Conservation (phyloP, 768 basidiomycete genomes). For the Tylopilus vinaceipallidus region DNA sequence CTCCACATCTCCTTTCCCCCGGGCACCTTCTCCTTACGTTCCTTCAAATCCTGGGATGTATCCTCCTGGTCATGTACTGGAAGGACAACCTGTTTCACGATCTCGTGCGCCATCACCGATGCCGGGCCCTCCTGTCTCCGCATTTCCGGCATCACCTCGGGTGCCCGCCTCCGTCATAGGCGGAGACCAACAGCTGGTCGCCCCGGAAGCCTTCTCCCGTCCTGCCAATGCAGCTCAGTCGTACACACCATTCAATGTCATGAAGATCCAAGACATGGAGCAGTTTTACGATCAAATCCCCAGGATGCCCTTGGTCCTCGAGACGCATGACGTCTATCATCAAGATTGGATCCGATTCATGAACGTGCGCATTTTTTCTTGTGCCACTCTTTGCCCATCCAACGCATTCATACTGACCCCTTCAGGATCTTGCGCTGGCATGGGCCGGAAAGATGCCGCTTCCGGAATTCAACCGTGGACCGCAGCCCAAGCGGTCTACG, state of each 20-base stretch:
- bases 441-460: conserved; percentile 79
- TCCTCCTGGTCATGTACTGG: conserved; percentile 55
- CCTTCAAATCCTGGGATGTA: conserved; percentile 40
- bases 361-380: conserved; percentile 46
- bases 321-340: conserved; percentile 72
- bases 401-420: background rate
- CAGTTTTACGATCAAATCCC: conserved; percentile 64
- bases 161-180: conserved; percentile 16
- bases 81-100: conserved; percentile 47
- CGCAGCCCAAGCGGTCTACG: conserved; percentile 53
- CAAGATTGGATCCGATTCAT: conserved; percentile 82
- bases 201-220: conserved; percentile 74
- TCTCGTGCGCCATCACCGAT: conserved; percentile 54
- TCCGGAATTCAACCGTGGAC: conserved; percentile 46
- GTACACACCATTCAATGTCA: conserved; percentile 66
- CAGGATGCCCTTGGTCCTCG: conserved; percentile 68
- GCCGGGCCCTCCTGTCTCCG: conserved; percentile 38
- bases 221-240: conserved; percentile 65
- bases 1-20: conserved; percentile 32
- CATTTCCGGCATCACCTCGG: conserved; percentile 31
- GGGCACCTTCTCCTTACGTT: conserved; percentile 30
- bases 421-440: conserved; percentile 67
- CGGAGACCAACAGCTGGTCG: conserved; percentile 44
- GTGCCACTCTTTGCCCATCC: background rate
- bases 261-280: conserved; percentile 78